These are phyloP conservation scores for Rhytidhysteron rufulum DNA, from an alignment of 2,329 filamentous ascomycete species.

Conservation along the genomic window DNA sequence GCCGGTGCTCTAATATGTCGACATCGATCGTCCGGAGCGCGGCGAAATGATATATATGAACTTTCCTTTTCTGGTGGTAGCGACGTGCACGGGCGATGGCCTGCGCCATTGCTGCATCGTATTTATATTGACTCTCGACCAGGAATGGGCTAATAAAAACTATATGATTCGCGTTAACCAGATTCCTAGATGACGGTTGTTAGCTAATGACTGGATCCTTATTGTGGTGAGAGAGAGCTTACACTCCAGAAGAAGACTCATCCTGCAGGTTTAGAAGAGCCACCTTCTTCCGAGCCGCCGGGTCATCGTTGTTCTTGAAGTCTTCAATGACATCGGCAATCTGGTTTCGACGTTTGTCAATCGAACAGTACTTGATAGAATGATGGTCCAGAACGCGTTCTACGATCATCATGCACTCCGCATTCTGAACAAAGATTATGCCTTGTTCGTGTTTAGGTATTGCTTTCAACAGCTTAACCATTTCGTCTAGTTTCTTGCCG, in stretches of 20 bases:
- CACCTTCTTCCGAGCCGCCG: slow-evolving; percentile 39
- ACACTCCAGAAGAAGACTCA: slow-evolving; percentile 58
- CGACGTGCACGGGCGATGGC: slow-evolving; percentile 59
- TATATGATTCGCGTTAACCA: slow-evolving; percentile 61
- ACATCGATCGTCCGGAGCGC: slow-evolving; percentile 66
- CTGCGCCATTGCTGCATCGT: slow-evolving; percentile 58
- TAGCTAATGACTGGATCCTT: slow-evolving; percentile 6
- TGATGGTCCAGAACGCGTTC: slow-evolving; percentile 14
- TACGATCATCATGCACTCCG: slow-evolving; percentile 14
- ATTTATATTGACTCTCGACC: slow-evolving; percentile 48
- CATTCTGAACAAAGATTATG: slow-evolving; percentile 23
- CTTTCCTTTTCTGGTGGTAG: slow-evolving; percentile 54
- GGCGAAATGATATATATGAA: slow-evolving; percentile 68
- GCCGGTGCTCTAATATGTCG: slow-evolving; percentile 44
- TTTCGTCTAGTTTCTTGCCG: slow-evolving; percentile 22
- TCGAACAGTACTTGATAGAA: slow-evolving; percentile 14
- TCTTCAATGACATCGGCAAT: slow-evolving; percentile 19
- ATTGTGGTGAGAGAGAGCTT: slow-evolving; percentile 29
- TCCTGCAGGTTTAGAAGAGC: slow-evolving; percentile 56
- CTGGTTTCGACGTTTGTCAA: slow-evolving; percentile 4
- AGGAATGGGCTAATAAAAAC: slow-evolving; percentile 59
- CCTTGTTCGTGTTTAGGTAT: slow-evolving; percentile 39
- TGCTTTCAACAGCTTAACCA: slow-evolving; percentile 27
- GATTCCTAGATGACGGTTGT: slow-evolving; percentile 45
- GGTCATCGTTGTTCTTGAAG: slow-evolving; percentile 22